These are phyloP conservation scores for Crithidia sp. DNA, from an alignment of 208 protist genomes.

Conservation along the genomic window DNA sequence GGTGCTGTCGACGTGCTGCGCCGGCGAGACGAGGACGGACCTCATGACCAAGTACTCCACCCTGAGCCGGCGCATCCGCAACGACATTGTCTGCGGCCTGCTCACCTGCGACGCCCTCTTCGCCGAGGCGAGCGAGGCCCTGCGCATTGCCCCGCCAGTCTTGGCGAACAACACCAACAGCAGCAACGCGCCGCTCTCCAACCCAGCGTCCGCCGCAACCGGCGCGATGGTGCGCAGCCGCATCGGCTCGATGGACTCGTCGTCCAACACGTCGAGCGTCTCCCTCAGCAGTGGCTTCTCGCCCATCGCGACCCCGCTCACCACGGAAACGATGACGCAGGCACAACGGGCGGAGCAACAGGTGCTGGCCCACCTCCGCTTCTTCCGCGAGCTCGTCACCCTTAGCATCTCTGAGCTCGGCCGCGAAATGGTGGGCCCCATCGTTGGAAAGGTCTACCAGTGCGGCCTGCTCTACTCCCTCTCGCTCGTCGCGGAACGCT, in stretches of 20 bases:
- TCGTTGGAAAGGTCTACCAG: constrained; percentile 66
- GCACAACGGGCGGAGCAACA: constrained; percentile 55
- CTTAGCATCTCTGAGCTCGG: constrained; percentile 66
- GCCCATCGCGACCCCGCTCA: constrained; percentile 10
- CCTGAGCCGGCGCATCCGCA: constrained; percentile 65
- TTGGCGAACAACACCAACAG: neutral
- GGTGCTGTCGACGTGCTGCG: constrained; percentile 29
- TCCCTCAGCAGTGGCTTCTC: constrained; percentile 23
- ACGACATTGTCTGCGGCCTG: constrained; percentile 64
- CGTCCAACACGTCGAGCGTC: constrained; percentile 22
- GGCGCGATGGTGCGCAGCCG: constrained; percentile 9
- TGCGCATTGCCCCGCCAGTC: constrained; percentile 43
- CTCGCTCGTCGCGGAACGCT: constrained; percentile 77
- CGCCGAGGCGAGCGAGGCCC: constrained; percentile 54
- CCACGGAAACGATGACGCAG: neutral
- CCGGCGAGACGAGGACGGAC: constrained; percentile 9
- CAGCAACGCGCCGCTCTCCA: neutral
- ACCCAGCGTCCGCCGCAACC: neutral
- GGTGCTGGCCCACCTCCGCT: constrained; percentile 70
- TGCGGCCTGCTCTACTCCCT: constrained; percentile 67
- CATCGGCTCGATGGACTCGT: constrained; percentile 18
- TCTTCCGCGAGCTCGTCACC: constrained; percentile 66
- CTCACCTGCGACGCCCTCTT: constrained; percentile 59
- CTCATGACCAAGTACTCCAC: constrained; percentile 32
- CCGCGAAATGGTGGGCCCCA: constrained; percentile 58